Percentiles rank a stretch among this genome's conserved stretches.
Evolutionary conservation across 2,329 filamentous ascomycete species (phyloP).

Genomic region (Fusarium hostae): DNA sequence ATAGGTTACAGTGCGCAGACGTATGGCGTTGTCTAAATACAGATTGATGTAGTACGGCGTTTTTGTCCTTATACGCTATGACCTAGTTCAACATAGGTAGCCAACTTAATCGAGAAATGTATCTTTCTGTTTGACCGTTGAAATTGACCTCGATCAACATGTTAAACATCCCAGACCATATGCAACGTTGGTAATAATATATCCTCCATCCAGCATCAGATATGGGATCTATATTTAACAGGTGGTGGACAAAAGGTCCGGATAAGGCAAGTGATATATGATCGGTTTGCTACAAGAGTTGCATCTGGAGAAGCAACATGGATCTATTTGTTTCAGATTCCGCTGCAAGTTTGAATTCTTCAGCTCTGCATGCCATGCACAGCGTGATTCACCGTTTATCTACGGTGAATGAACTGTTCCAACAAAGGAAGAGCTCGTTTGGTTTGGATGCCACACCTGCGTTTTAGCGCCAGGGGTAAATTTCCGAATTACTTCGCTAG

Average conservation of each 20-base stretch:
- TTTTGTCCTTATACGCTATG: not conserved
- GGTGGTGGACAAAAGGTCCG: not conserved
- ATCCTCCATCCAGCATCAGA: not conserved
- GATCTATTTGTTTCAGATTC: slow-evolving; percentile 16
- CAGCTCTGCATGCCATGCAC: slow-evolving; percentile 4
- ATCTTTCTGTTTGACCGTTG: not conserved
- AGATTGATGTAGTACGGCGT: not conserved
- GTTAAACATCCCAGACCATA: not conserved
- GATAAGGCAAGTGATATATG: not conserved
- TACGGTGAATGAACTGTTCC: slow-evolving; percentile 18
- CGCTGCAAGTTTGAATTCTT: not conserved
- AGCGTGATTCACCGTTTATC: slow-evolving; percentile 8
- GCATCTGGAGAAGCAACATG: not conserved
- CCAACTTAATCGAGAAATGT: not conserved
- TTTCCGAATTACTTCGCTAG: slow-evolving; percentile 9
- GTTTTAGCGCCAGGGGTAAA: slow-evolving; percentile 31
- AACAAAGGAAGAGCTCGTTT: slow-evolving; percentile 30
- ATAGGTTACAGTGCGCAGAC: not conserved
- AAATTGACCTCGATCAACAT: not conserved
- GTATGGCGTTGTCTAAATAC: not conserved
- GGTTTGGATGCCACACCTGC: slow-evolving; percentile 26
- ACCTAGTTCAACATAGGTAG: not conserved
- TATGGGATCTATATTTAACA: not conserved
- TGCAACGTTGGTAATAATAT: not conserved
- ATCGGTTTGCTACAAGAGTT: not conserved